Base-by-base conservation (phyloP, 164 flowering plant species). In the Vitis amurensis region DNA sequence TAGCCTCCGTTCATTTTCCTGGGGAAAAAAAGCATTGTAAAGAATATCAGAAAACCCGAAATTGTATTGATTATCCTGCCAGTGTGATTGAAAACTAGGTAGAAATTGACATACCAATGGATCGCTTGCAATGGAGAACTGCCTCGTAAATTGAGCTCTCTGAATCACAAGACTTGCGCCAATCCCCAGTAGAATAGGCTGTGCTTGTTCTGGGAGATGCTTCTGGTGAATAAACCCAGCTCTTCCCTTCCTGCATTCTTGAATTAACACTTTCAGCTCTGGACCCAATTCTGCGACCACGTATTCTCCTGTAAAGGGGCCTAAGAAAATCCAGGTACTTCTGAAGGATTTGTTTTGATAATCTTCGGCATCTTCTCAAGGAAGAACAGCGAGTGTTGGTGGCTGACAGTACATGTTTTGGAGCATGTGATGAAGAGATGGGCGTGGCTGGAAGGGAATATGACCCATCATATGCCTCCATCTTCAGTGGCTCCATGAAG, bases 141-240 rank as follows among this genome's bases (percentile, higher is more conserved):
- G 92, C 92, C 68, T 88, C 92, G 59, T 85, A 74, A 13, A 88
- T 88, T 9, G 92, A 88, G 78, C 86, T 84, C 67, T 85, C 92
- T 9, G 91, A 88, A 63, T 86, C 91, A 66, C 91, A 82, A 31
- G 91, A 85, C 64, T 50, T 79, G 17, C 89, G 77, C 86, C 86
- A 82, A 59, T 80, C 71, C 68, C 77, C 83, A 49, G 70, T 79
- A 48, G 78, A 79, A 51, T 67, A 83, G 23, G 85, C 88, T 15
- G 70, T 75, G 44, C 91, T 88, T 14, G 74, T 64, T 17, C 89
- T 51, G 0, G 91, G 89, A 53, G 87, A 75, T 31, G 85, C 61
- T 60, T 76, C 79, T 7, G 74, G 60, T 3, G 86, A 79, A 67
- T 49, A 64, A 0, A 67, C 71, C 74, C 78, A 66, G 19, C 68